Base-by-base conservation (phyloP, 345 rosid genomes). In the Brassica juncea region DNA sequence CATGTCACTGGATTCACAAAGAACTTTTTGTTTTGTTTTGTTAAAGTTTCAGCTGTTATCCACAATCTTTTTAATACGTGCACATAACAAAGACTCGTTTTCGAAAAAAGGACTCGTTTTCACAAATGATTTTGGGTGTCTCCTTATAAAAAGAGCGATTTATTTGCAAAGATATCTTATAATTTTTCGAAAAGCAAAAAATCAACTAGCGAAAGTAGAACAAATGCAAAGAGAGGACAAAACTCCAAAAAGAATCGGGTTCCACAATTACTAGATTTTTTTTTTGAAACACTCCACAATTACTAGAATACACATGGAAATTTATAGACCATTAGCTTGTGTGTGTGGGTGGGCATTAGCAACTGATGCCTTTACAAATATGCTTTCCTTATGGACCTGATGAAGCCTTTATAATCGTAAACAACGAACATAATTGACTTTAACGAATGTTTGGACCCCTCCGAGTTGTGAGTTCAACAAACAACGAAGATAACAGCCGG, bases 131-230 rank as follows among this genome's bases (percentile, higher is more conserved):
- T 35, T 31, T n/a, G 11, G 44, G 37, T 54, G 28, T 61, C 60
- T 68, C 11, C 5, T 64, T 55, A n/a, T n/a, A 8, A 12, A 59
- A 28, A 58, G 70, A 42, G 25, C 9, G 6, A 69, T 44, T 39
- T 66, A 58, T 31, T 8, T 39, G 42, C 12, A 27, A 25, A 4
- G 0, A 60, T 27, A 60, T 27, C 15, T 11, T 60, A 35, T 61
- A n/a, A 31, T 31, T 39, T 19, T n/a, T 52, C 1, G 25, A 71
- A 34, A 34, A 12, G 1, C 19, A 1, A 55, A 19, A 59, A 39
- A 6, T 49, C 44, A 21, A 54, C 66, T 39, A 28, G 78, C 73
- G 77, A 65, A 28, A 74, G 65, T 73, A 62, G 47, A 73, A 59
- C 30, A 37, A 42, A 42, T 23, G 8, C 8, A 34, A 74, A 61